Conservation (phyloP, 108 stramenopile genomes). For the Pseudonitzschia delicatissima region DNA sequence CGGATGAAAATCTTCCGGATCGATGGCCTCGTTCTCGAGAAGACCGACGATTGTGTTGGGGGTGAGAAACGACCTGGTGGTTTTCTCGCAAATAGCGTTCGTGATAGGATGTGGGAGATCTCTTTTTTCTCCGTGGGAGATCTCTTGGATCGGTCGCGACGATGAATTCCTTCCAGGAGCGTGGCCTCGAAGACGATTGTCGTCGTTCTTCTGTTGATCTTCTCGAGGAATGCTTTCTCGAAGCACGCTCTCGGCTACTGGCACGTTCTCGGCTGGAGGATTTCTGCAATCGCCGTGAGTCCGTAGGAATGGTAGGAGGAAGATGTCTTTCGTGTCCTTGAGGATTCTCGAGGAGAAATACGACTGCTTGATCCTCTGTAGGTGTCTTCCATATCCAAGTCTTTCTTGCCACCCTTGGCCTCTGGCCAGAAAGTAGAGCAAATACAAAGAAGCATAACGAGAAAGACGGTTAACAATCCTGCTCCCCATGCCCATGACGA, state of each 20-base stretch:
- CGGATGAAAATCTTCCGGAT: not conserved
- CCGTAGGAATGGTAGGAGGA: not conserved
- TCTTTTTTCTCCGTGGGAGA: not conserved
- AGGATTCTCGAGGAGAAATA: not conserved
- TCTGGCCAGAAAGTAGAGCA: slow-evolving; percentile 83
- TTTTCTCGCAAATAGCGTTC: not conserved
- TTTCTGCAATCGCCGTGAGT: not conserved
- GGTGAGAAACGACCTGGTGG: not conserved
- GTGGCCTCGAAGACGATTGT: no score
- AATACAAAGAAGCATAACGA: slow-evolving; percentile 78
- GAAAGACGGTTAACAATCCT: slow-evolving; percentile 67
- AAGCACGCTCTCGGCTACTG: not conserved
- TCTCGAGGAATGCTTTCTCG: not conserved
- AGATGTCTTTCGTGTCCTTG: slow-evolving; percentile 6
- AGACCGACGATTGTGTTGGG: not conserved
- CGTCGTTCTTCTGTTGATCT: not conserved
- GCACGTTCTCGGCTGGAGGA: not conserved
- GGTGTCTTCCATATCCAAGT: not conserved
- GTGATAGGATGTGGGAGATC: not conserved
- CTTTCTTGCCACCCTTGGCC: not conserved
- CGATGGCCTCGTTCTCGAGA: not conserved
- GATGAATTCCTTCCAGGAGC: not conserved
- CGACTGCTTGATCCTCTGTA: not conserved
- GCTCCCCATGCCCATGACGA: slow-evolving; percentile 83
- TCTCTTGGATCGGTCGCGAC: not conserved